Evolutionary conservation across 2,329 filamentous ascomycete genomes (phyloP), one percentile per base, ranked within the genome.

Genomic region (Colletotrichum paranaense): DNA sequence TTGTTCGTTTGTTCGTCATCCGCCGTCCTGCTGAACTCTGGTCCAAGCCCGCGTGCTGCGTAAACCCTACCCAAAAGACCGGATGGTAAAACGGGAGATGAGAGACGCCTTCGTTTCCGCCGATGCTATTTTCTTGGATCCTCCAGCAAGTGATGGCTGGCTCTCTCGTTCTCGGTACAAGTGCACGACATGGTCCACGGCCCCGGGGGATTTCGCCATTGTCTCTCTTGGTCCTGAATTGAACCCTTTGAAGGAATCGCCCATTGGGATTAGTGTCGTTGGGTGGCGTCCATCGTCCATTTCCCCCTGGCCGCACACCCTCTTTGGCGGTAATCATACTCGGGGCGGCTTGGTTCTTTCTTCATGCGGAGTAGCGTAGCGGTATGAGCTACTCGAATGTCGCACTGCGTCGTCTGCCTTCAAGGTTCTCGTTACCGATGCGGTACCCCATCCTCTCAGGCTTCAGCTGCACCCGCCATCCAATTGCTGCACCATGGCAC

Each of bases 281-380:
- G 19, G 49, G 56, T 62, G 60, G 60, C 62, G 71, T 24, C 46
- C 32, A 62, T 70, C 56, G 30, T 67, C 70, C 60, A 60, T 73
- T 62, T 70, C 62, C 56, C 55, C 35, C 56, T 24, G 35, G 35
- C 16, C 67, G 52, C 26, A 55, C 35, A 24, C 24, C 8, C 35
- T 32, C 32, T 22, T 46, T 35, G 30, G 52, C 35, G 24, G 30
- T 24, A 65, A 38, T 49, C 24, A 57, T 58, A 32, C 52, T 57
- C 49, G n/a, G 26, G 22, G 67, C 62, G 55, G 26, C 49, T 46
- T 56, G 59, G 46, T 68, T 57, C 35, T 49, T 53, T 38, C 49
- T 62, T 52, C 57, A 42, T 38, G 68, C 57, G 26, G 63, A 62
- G 63, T 62, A 67, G 32, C 52, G 53, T 55, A 9, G 64, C 62